These are phyloP conservation scores for Lactarius indigo DNA, from an alignment of 768 basidiomycete species.

Conservation along the genomic window DNA sequence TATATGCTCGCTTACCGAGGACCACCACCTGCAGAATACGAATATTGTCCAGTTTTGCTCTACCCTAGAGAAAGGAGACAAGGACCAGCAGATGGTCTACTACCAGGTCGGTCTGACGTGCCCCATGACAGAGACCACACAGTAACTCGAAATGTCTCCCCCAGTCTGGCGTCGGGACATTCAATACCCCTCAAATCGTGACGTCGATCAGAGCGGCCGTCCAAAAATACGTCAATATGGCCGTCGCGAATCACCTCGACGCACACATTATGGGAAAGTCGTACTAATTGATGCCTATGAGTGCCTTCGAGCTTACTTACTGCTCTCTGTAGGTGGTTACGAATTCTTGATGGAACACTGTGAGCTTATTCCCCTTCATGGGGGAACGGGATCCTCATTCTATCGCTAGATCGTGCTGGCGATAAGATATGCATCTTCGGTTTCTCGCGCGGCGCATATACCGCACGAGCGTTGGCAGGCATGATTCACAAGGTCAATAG, in stretches of 20 bases:
- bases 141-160: neutral
- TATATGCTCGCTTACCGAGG: neutral
- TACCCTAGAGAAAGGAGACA: slow-evolving; percentile 64
- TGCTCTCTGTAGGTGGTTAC: slow-evolving; percentile 52
- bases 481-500: slow-evolving; percentile 62
- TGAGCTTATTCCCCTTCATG: slow-evolving; percentile 29
- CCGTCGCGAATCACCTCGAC: slow-evolving; percentile 58
- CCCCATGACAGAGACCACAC: neutral
- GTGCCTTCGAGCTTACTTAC: neutral
- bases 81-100: slow-evolving; percentile 61
- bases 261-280: slow-evolving; percentile 65
- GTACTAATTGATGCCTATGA: too few species aligned
- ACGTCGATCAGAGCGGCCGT: slow-evolving; percentile 55
- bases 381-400: neutral
- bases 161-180: slow-evolving; percentile 72
- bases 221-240: slow-evolving; percentile 53
- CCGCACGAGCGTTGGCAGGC: slow-evolving; percentile 65
- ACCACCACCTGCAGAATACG: slow-evolving; percentile 49
- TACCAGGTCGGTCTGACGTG: slow-evolving; percentile 50
- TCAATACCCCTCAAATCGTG: slow-evolving; percentile 58
- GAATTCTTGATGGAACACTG: slow-evolving; percentile 79
- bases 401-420: slow-evolving; percentile 48
- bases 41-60: slow-evolving; percentile 68
- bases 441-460: slow-evolving; percentile 75
- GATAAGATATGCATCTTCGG: slow-evolving; percentile 81